These are phyloP conservation scores for Podaxis sp. DNA, from an alignment of 768 basidiomycete genomes.

Conservation along the genomic window DNA sequence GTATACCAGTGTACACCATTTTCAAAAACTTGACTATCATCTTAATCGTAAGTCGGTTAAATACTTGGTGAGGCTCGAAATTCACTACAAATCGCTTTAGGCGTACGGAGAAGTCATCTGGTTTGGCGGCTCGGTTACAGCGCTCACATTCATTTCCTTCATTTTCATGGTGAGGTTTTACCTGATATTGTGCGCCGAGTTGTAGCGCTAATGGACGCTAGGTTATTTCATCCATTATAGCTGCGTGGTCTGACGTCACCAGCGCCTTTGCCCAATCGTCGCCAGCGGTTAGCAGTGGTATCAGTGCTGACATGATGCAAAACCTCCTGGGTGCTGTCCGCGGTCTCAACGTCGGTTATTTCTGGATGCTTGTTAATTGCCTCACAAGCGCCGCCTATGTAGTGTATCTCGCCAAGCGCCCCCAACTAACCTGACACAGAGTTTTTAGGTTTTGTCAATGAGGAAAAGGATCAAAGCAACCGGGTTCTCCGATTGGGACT, in stretches of 20 bases:
- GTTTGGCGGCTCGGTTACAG: constrained; percentile 89
- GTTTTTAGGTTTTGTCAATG: constrained; percentile 85
- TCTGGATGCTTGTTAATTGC: constrained; percentile 97
- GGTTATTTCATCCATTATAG: constrained; percentile 91
- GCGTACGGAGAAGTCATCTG: constrained; percentile 97
- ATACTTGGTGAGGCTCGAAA: not conserved
- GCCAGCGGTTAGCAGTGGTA: constrained; percentile 29
- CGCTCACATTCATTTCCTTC: constrained; percentile 85
- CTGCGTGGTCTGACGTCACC: constrained; percentile 91
- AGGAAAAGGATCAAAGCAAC: constrained; percentile 93
- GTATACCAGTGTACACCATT: constrained; percentile 97
- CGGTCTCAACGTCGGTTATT: constrained; percentile 73
- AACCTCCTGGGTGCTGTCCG: constrained; percentile 42
- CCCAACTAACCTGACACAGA: not conserved
- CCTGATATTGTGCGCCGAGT: not conserved
- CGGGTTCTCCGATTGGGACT: constrained; percentile 96
- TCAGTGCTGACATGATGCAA: constrained; percentile 31
- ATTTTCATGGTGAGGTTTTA: constrained; percentile 71
- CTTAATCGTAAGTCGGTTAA: constrained; percentile 65
- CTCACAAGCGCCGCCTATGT: constrained; percentile 87
- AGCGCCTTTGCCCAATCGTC: constrained; percentile 33
- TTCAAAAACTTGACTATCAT: constrained; percentile 99
- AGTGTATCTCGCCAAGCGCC: constrained; percentile 24
- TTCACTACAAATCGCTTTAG: constrained; percentile 31
- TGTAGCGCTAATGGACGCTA: constrained; percentile 21